phyloP scores from a whole-genome alignment of 1,284 basidiomycete genomes.

The Violaceomyces palustris region DNA sequence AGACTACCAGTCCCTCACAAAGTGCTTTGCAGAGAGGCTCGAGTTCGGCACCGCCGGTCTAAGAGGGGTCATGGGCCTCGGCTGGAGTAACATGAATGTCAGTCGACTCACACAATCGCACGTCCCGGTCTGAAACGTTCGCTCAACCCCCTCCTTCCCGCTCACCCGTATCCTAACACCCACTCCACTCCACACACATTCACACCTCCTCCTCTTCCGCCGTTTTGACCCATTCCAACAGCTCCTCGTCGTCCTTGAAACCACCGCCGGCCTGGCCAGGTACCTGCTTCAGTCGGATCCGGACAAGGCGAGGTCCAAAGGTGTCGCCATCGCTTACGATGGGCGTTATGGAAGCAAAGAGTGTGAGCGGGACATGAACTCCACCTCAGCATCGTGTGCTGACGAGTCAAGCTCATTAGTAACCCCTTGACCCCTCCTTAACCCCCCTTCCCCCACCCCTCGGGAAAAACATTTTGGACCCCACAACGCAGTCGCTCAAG shows the following conservation, averaged over 20 bases:
- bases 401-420: too few relatives aligned
- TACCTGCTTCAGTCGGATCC: slow-evolving; percentile 24
- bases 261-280: slow-evolving; percentile 34
- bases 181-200: neutral
- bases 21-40: slow-evolving; percentile 33
- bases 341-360: slow-evolving; percentile 37
- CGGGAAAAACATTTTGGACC: too few relatives aligned
- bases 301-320: slow-evolving; percentile 11
- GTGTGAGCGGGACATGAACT: slow-evolving; percentile 2
- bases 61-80: slow-evolving; percentile 38
- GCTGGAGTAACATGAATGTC: slow-evolving; percentile 41
- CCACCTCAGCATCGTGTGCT: neutral
- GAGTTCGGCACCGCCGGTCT: slow-evolving; percentile 43
- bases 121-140: too few relatives aligned
- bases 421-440: neutral
- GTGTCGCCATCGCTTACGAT: slow-evolving; percentile 47
- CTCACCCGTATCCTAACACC: neutral
- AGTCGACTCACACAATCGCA: too few relatives aligned
- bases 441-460: neutral
- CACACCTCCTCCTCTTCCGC: slow-evolving; percentile 36
- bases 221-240: too few relatives aligned
- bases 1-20: slow-evolving; percentile 21
- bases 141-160: neutral
- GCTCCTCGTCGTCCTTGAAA: slow-evolving; percentile 39
- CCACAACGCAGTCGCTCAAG: slow-evolving; percentile 11